Conservation (phyloP, 805 yeast species). For the Zygosaccharomyces kombuchaensis region DNA sequence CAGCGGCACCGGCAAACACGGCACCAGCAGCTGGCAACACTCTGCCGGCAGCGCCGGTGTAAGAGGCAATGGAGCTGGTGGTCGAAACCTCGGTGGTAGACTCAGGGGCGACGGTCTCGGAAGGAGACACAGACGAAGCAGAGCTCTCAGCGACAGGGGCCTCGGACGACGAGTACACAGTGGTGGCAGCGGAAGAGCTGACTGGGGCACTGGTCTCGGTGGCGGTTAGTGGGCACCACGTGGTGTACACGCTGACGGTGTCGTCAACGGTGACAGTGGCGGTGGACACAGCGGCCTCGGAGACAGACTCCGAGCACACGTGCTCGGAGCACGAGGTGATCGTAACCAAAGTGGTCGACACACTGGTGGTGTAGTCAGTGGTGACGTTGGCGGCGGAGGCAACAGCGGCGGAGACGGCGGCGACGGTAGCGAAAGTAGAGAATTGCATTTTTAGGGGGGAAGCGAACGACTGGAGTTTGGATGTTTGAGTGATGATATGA, state of each 20-base stretch:
- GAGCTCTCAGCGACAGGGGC: conserved; percentile 20
- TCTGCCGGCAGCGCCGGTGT: conserved; percentile 43
- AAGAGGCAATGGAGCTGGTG: conserved; percentile 26
- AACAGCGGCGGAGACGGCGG: conserved; percentile 34
- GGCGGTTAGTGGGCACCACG: conserved; percentile 34
- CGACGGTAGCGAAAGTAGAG: conserved; percentile 38
- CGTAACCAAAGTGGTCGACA: conserved; percentile 35
- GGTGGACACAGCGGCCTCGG: conserved; percentile 35
- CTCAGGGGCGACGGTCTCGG: conserved; percentile 25
- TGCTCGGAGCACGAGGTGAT: conserved; percentile 35
- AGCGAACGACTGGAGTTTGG: conserved; percentile 32
- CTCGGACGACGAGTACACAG: conserved; percentile 28
- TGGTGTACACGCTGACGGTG: conserved; percentile 37
- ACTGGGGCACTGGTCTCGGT: conserved; percentile 11
- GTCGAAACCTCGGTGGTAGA: conserved; percentile 15
- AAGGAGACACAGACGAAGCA: conserved; percentile 25
- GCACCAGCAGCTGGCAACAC: conserved; percentile 47
- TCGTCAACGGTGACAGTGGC: conserved; percentile 36
- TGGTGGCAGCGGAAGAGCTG: conserved; percentile 25
- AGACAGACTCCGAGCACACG: conserved; percentile 32
- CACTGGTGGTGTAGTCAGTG: conserved; percentile 26
- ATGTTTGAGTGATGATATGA: conserved; percentile 18
- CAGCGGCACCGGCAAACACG: conserved; percentile 47
- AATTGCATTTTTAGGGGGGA: conserved; percentile 36
- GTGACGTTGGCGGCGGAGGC: conserved; percentile 25